phyloP scores from a whole-genome alignment of 2,329 filamentous ascomycete species.

The Colletotrichum spaethianum region DNA sequence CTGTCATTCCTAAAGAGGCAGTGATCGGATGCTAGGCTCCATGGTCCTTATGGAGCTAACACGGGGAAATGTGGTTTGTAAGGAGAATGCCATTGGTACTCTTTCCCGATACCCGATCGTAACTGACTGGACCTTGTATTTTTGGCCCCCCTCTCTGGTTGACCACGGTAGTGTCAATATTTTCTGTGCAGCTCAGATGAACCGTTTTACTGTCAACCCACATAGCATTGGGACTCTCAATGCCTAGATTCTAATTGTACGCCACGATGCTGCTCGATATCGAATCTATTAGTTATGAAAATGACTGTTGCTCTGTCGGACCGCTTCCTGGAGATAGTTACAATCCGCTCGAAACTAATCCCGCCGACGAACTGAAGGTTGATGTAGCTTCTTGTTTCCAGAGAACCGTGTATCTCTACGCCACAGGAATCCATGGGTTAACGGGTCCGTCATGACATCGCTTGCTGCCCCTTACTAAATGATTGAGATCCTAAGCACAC shows the following conservation, averaged over 20 bases:
- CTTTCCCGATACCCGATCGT: not conserved
- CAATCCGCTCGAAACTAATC: not conserved
- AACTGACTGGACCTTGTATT: not conserved
- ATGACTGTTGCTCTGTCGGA: not conserved
- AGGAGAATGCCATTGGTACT: not conserved
- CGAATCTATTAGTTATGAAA: not conserved
- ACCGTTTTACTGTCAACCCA: not conserved
- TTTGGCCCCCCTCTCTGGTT: not conserved
- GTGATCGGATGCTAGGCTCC: not conserved
- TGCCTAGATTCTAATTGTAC: not conserved
- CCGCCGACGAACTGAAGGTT: not conserved
- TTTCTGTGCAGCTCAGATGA: not conserved
- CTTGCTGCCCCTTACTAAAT: not conserved
- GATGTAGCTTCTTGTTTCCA: not conserved
- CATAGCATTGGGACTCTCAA: not conserved
- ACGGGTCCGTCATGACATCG: not conserved
- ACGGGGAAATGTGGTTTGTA: not conserved
- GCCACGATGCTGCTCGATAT: not conserved
- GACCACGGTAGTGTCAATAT: not conserved
- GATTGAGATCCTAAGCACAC: not conserved
- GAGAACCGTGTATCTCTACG: not conserved
- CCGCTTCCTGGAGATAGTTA: not conserved
- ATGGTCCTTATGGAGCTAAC: not conserved
- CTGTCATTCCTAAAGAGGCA: not conserved
- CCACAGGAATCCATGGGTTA: not conserved